Base-by-base conservation (phyloP, 2,329 filamentous ascomycete species). In the Daldinia sp. region DNA sequence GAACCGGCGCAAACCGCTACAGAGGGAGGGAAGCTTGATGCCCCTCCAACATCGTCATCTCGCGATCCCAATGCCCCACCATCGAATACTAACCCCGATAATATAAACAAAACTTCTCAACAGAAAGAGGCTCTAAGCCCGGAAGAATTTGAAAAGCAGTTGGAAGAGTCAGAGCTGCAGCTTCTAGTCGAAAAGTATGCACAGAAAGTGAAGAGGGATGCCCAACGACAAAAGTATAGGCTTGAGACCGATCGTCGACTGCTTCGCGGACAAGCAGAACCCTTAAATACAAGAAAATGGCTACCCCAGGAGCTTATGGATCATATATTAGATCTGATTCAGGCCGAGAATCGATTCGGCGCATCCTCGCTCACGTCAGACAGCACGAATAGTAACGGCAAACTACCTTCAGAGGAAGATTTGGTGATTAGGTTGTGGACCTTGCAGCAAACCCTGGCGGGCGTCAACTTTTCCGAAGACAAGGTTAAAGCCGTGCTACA, bases 91-190 rank as follows among this genome's bases (percentile, higher is more conserved):
- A 56, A 62, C 5, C 55, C 69, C 34, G 62, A 66, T n/a, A 62
- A 53, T 25, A 9, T 64, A 29, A 39, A 64, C 23, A 68, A 63
- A 3, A 51, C 62, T 30, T 51, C 68, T 7, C 63, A 61, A 17
- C 25, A 67, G 32, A 75, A 78, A 53, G 79, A 86, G 56, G 80
- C 85, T 25, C 78, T 94, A 67, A 92, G 87, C 49, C 90, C 94
- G 1, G 94, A 97, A 74, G 92, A 98, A 75, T 90, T 97, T 52
- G 95, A 97, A 74, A 88, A 82, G 66, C 92, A 96, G 72, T 85
- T 98, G 13, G 93, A 97, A 75, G 90, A 93, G 71, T 90, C 93
- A n/a, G 93, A 96, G 71, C 82, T 99, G 34, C 94, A 98, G 76
- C 79, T 92, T 19, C 80, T 97, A 4, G 90, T 98, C 13, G 94